Percentiles rank a stretch among this genome's conserved stretches.
Evolutionary conservation across 2,329 filamentous ascomycete species (phyloP).

Genomic region (Fusarium haematococcum): DNA sequence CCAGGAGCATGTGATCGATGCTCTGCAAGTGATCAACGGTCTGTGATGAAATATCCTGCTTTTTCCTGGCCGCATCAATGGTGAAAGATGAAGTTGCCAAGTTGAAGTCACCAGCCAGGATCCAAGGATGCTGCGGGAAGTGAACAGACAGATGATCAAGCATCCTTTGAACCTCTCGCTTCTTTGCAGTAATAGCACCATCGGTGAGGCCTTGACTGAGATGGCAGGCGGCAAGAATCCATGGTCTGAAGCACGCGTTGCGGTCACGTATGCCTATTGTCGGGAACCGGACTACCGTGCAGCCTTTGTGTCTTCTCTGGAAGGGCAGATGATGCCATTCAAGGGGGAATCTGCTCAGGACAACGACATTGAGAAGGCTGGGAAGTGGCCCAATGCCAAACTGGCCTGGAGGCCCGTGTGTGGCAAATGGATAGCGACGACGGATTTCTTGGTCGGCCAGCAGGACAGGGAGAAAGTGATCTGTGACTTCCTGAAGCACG

Average conservation of each 20-base stretch:
- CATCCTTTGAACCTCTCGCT: constrained; percentile 65
- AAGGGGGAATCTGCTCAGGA: constrained; percentile 68
- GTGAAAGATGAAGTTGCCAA: constrained; percentile 69
- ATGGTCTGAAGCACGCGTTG: constrained; percentile 46
- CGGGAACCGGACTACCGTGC: constrained; percentile 60
- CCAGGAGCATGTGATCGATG: constrained; percentile 60
- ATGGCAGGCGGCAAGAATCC: constrained; percentile 69
- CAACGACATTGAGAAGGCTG: constrained; percentile 70
- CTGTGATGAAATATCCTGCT: constrained; percentile 64
- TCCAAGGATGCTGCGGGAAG: constrained; percentile 60
- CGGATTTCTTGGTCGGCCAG: constrained; percentile 60
- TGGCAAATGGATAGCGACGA: constrained; percentile 65
- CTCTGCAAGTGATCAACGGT: constrained; percentile 57
- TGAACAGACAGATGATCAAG: constrained; percentile 56
- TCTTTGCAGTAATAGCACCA: constrained; percentile 67
- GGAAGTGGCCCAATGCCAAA: constrained; percentile 65
- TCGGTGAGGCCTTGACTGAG: constrained; percentile 72
- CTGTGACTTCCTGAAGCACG: constrained; percentile 73
- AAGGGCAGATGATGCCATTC: constrained; percentile 67
- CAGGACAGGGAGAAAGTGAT: constrained; percentile 69
- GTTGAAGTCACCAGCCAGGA: constrained; percentile 75
- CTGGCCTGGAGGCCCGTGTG: constrained; percentile 67
- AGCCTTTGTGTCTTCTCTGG: constrained; percentile 67
- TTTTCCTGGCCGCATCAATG: constrained; percentile 63
- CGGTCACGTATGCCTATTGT: constrained; percentile 24